Base-by-base conservation (phyloP, 1,284 basidiomycete genomes). In the Porodaedalea pini region DNA sequence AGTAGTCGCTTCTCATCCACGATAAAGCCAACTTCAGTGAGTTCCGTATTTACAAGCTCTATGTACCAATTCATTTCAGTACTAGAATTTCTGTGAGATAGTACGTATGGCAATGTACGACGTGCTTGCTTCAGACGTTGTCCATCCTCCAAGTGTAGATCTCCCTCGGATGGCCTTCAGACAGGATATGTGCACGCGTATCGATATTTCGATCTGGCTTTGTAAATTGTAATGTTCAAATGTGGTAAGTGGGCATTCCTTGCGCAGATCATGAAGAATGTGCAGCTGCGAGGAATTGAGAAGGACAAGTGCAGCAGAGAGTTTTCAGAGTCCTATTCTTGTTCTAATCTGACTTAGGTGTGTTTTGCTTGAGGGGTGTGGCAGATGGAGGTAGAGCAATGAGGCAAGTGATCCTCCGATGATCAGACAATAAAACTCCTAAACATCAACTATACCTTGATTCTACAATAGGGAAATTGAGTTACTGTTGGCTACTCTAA, bases 161-260 rank as follows among this genome's bases (percentile, higher is more conserved):
- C 62, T 1, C 64, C 66, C 13, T 63, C 44, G 32, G 70, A 63
- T 2, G 83, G 82, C 2, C 80, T 82, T 4, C 61, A 73, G 78
- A 87, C 31, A 87, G 73, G 23, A 87, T 80, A 54, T 83, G 79
- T 11, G 83, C 82, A 51, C 69, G 69, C 13, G 51, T 34, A 1
- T 64, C 64, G 60, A 75, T 68, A 0, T 73, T 68, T 0, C 70
- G 62, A 5, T 74, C 71, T 0, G 77, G 74, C 37, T 76, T 77
- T 73, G 87, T 75, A 51, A 83, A n/a, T n/a, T n/a, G n/a, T n/a
- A n/a, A n/a, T n/a, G 75, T 50, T 79, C 71, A 65, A 88, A 69
- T 8, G 64, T 61, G 7, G 80, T 74, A 7, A 89, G 69, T 2
- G 75, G 71, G 0, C 73, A 1, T 68, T 63, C 3, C 82, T 66